Conservation (phyloP, 768 basidiomycete genomes). For the Rhizopogon rudus region DNA sequence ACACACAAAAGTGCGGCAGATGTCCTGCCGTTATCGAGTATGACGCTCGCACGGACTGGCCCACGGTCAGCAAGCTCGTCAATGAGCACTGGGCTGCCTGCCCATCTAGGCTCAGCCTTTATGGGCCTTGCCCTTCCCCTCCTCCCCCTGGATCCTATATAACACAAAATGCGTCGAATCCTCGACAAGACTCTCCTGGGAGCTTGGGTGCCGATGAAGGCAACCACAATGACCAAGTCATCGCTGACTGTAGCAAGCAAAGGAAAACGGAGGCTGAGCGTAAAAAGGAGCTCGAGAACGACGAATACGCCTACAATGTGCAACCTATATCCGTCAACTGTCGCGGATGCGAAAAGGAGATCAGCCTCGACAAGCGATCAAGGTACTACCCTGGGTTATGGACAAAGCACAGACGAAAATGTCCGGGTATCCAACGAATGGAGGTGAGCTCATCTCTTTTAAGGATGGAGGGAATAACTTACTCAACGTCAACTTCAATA, state of each 20-base stretch:
- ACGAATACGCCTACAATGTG: constrained; percentile 20
- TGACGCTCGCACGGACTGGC: constrained; percentile 20
- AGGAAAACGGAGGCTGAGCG: constrained; percentile 23
- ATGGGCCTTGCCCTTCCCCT: neutral
- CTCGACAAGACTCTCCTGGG: neutral
- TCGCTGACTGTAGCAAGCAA: constrained; percentile 20
- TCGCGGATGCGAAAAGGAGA: constrained; percentile 22
- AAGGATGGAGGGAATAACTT: constrained; percentile 2
- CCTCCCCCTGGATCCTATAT: neutral
- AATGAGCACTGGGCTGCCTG: constrained; percentile 24
- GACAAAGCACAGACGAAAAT: constrained; percentile 28
- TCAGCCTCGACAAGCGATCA: constrained; percentile 30
- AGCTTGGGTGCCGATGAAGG: neutral
- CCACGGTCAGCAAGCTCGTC: constrained; percentile 20
- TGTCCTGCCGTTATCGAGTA: constrained; percentile 22
- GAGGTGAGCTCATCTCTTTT: constrained; percentile 17
- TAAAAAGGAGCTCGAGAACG: constrained; percentile 22
- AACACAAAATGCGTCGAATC: neutral
- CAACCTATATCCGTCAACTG: constrained; percentile 24
- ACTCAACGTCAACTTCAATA: constrained; percentile 7
- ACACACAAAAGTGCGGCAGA: constrained; percentile 15
- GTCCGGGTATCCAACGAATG: constrained; percentile 15
- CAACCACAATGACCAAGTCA: neutral
- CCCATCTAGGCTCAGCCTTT: constrained; percentile 2
- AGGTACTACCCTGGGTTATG: constrained; percentile 32